phyloP scores from a whole-genome alignment of 1,139 yeast species.

The Pichia sp. region DNA sequence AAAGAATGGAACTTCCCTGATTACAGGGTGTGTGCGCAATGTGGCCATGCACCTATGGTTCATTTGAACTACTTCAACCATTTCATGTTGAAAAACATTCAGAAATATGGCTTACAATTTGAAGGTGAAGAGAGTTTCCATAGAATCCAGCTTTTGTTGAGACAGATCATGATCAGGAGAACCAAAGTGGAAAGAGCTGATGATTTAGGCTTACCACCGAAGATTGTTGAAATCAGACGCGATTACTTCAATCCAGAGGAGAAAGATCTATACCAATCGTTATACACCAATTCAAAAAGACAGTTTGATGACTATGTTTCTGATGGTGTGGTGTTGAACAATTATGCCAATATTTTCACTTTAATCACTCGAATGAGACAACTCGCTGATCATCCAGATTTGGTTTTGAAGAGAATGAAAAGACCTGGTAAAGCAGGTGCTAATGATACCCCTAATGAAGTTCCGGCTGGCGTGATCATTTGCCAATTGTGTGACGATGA shows the following conservation, averaged over 20 bases:
- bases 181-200: conserved; percentile 96
- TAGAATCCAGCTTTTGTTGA: conserved; percentile 63
- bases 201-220: conserved; percentile 93
- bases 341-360: conserved; percentile 94
- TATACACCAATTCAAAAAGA: conserved; percentile 81
- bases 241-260: conserved; percentile 92
- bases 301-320: conserved; percentile 85
- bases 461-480: conserved; percentile 54
- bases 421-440: conserved; percentile 9
- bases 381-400: conserved; percentile 95
- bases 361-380: conserved; percentile 96
- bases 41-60: conserved; percentile 90
- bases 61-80: conserved; percentile 95
- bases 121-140: conserved; percentile 74
- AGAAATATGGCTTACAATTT: conserved; percentile 71
- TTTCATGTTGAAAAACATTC: conserved; percentile 88
- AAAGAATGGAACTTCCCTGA: conserved; percentile 79
- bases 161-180: conserved; percentile 83
- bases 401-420: conserved; percentile 61
- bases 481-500: conserved; percentile 96
- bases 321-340: conserved; percentile 89
- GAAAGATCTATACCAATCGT: conserved; percentile 79
- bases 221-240: conserved; percentile 79
- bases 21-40: conserved; percentile 73
- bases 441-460: conserved; percentile 1